Base-by-base conservation (phyloP, 352 stramenopile genomes). In the Phytophthora pisi region DNA sequence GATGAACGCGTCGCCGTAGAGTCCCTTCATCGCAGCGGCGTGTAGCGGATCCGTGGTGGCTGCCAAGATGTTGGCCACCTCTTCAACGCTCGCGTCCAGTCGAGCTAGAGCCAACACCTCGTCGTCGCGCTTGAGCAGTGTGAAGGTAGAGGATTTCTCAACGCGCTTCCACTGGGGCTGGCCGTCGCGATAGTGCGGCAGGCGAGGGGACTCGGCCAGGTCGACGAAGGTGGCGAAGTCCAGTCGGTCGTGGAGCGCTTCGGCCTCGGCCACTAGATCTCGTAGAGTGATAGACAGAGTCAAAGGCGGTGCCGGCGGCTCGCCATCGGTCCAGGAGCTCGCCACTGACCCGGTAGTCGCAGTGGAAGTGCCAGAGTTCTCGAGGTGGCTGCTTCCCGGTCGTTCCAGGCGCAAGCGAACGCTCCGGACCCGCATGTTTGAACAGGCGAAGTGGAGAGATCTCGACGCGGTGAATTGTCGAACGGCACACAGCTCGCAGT, bases 1-100 rank as follows among this genome's bases (percentile, higher is more conserved):
- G 26, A 81, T 81, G 55, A 81, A 81, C 0, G 40, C 50, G 38
- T 79, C 61, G 23, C 58, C 61, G 42, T 79, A 78, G 2, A 84
- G 60, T 16, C 75, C 76, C 10, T n/a, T 51, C 79, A 84, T 83
- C 3, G 57, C 57, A 1, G 71, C 47, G 40, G 64, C 31, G 23
- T 82, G 77, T 0, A 46, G 34, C 4, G 58, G 31, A 10, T 75
- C 58, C 15, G 40, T 66, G 0, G 67, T 66, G 0, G 61, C 30
- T 23, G 59, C 42, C 18, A 82, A 64, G 42, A 77, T 57, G 36
- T 51, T 69, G 1, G 62, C 64, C 23, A 82, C 56, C n/a, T 82
- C 74, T 40, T 79, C 68, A 3, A 77, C 57, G n/a, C 54, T 74
- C 6, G 66, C 73, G 31, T 74, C 62, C 24, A 81, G 20, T 1